Percentiles rank a stretch among this genome's conserved stretches.
phyloP scores from a whole-genome alignment of 805 yeast species.

The Lipomyces lipofer region DNA sequence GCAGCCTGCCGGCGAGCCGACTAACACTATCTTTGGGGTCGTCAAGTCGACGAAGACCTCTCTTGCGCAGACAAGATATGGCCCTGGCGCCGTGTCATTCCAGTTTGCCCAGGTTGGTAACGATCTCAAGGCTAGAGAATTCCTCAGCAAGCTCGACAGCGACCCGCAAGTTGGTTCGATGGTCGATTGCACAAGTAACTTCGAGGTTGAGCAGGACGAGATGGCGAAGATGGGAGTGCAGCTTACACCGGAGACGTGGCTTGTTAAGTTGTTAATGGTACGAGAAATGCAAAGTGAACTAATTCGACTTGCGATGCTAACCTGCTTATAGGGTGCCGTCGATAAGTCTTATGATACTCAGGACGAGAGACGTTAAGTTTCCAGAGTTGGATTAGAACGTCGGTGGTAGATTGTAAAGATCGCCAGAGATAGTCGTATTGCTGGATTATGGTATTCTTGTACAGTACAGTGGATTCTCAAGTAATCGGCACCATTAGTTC shows the following conservation, averaged over 20 bases:
- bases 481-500: too few species aligned
- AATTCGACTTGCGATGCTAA: background rate
- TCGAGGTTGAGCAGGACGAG: slow-evolving; percentile 39
- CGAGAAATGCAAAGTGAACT: slow-evolving; percentile 7
- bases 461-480: too few species aligned
- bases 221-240: slow-evolving; percentile 38
- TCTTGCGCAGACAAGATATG: slow-evolving; percentile 32
- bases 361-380: slow-evolving; percentile 32
- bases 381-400: too few species aligned
- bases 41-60: slow-evolving; percentile 34
- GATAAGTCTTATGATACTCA: slow-evolving; percentile 38
- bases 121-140: slow-evolving; percentile 38
- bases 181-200: slow-evolving; percentile 38
- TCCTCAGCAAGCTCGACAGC: slow-evolving; percentile 35
- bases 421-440: too few species aligned
- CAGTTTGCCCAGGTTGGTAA: slow-evolving; percentile 41
- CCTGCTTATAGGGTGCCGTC: slow-evolving; percentile 21
- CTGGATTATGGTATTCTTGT: too few species aligned
- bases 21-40: slow-evolving; percentile 31
- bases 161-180: slow-evolving; percentile 36
- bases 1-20: slow-evolving; percentile 39
- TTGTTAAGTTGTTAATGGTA: slow-evolving; percentile 37
- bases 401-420: too few species aligned
- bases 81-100: slow-evolving; percentile 38
- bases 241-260: slow-evolving; percentile 37